Evolutionary conservation across 2,329 filamentous ascomycete genomes (phyloP).

Genomic region (Purpureocillium takamizusanense): DNA sequence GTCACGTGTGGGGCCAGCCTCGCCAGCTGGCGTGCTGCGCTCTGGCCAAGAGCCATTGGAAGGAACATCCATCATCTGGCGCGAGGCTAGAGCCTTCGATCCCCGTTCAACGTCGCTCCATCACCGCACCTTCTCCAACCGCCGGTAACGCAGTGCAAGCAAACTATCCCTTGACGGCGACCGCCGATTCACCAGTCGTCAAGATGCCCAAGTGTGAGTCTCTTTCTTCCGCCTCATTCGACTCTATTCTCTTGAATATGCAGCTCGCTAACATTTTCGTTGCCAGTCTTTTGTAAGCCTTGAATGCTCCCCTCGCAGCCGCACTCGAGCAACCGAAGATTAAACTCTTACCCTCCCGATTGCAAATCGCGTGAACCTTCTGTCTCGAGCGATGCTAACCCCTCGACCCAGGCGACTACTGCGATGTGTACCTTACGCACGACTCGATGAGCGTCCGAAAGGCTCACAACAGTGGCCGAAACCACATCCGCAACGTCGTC

Average conservation of each 20-base stretch:
- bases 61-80: too few relatives aligned
- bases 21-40: background rate
- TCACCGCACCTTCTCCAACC: background rate
- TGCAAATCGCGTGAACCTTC: too few relatives aligned
- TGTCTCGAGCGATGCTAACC: conserved; percentile 8
- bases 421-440: conserved; percentile 99
- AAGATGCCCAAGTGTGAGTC: conserved; percentile 84
- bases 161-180: background rate
- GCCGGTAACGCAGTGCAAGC: background rate
- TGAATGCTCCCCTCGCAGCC: too few relatives aligned
- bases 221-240: conserved; percentile 12
- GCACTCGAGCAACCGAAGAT: too few relatives aligned
- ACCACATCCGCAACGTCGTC: conserved; percentile 94
- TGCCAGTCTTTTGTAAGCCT: conserved; percentile 12
- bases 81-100: background rate
- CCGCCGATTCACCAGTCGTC: conserved; percentile 10
- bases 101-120: background rate
- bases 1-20: conserved; percentile 16
- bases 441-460: conserved; percentile 99
- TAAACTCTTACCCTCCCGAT: too few relatives aligned
- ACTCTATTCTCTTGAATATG: conserved; percentile 20
- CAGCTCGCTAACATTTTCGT: background rate
- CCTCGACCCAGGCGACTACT: conserved; percentile 67
- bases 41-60: too few relatives aligned
- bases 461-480: conserved; percentile 92